phyloP scores from a whole-genome alignment of 202 grass and related monocot genomes.

The Elaeis oleifera region DNA sequence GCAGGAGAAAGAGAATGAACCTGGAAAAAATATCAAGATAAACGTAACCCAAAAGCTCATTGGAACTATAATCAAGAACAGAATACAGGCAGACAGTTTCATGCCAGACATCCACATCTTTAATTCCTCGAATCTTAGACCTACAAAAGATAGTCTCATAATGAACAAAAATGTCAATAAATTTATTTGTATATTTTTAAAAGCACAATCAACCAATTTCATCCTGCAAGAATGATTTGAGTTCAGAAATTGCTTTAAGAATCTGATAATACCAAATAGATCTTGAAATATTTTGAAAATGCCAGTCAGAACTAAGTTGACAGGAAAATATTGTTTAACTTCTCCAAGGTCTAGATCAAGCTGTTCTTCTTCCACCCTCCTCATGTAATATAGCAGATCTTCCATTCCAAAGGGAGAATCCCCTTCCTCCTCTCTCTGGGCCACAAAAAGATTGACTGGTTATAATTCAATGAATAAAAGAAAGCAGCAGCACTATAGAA shows the following conservation, averaged over 20 bases:
- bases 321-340: constrained; percentile 90
- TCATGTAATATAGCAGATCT: constrained; percentile 92
- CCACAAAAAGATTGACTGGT: constrained; percentile 14
- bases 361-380: constrained; percentile 67
- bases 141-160: constrained; percentile 32
- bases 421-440: constrained; percentile 72
- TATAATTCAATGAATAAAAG: constrained; percentile 4
- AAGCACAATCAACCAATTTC: too few species aligned
- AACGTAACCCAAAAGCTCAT: constrained; percentile 82
- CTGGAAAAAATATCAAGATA: constrained; percentile 83
- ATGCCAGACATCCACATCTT: constrained; percentile 78
- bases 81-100: constrained; percentile 74
- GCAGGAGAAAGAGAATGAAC: constrained; percentile 35
- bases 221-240: constrained; percentile 9
- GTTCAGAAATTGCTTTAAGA: constrained; percentile 19
- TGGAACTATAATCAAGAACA: constrained; percentile 74
- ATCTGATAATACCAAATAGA: constrained; percentile 72
- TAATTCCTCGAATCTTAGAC: constrained; percentile 71
- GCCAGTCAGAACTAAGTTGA: constrained; percentile 81
- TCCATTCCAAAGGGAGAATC: constrained; percentile 69
- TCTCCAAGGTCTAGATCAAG: constrained; percentile 82
- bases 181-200: too few species aligned
- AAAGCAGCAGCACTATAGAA: constrained; percentile 15
- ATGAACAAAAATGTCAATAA: not conserved
- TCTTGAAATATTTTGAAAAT: constrained; percentile 96